Base-by-base conservation (phyloP, 83 land plant species). In the Isoetes engelmannii region DNA sequence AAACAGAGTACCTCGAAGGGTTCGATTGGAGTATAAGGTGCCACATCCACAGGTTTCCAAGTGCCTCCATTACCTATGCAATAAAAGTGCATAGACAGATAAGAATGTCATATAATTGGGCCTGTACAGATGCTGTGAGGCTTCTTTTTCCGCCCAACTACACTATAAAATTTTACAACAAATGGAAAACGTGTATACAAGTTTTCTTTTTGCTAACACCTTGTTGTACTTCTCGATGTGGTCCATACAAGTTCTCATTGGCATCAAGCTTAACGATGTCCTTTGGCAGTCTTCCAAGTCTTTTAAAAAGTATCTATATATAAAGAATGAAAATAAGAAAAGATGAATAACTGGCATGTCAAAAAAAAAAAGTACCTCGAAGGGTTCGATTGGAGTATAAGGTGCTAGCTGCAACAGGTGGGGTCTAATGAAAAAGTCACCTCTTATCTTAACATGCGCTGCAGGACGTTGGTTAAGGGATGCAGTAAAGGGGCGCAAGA, bases 171-270 rank as follows among this genome's bases (percentile, higher is more conserved):
- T 0, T 28, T 28, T 28, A 28, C 37, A 28, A 28, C 37, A 28
- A 28, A 28, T 28, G 37, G n/a, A n/a, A n/a, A n/a, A n/a, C n/a
- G n/a, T n/a, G n/a, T n/a, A 28, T 28, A 28, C 37, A 28, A 28
- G 37, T 28, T 28, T 28, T 28, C 37, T 2, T 28, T 28, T 28
- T 28, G 37, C 37, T 28, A 28, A 0, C 37, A 28, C 0, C 1
- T 28, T 28, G 37, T 28, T 28, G 37, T 85, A 81, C 99, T 89
- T 92, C 99, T 63, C 97, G 99, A 47, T 97, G 99, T 68, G 99
- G 97, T 15, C 99, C 99, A 75, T 95, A 95, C 5, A 96, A 93
- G 64, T 95, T 95, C 69, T 95, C 99, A 81, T 95, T 95, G 44
- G 99, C 99, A 85, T 95, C 99, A 19, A 95, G 79, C 69, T 95